Percentiles rank a stretch among this genome's conserved stretches.
Evolutionary conservation across 768 basidiomycete genomes (phyloP).

Genomic region (Hemileccinum rubropunctum): DNA sequence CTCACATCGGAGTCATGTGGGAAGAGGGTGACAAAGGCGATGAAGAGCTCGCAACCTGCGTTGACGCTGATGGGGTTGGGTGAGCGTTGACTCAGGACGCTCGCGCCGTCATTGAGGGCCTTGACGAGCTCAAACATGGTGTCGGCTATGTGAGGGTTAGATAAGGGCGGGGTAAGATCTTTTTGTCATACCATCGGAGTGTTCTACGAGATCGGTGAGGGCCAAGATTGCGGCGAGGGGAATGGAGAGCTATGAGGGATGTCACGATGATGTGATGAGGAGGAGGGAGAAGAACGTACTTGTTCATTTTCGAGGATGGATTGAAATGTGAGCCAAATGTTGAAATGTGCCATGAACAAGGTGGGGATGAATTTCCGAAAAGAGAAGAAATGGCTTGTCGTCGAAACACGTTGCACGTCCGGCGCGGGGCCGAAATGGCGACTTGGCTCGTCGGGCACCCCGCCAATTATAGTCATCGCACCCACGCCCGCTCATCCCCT

Average conservation of each 20-base stretch:
- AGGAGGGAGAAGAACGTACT: constrained; percentile 40
- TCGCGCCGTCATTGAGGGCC: constrained; percentile 75
- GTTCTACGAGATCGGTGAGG: constrained; percentile 76
- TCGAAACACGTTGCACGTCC: constrained; percentile 78
- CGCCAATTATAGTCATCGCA: constrained; percentile 47
- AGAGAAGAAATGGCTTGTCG: constrained; percentile 44
- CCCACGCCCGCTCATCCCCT: constrained; percentile 36
- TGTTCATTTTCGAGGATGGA: constrained; percentile 61
- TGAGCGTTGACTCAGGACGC: constrained; percentile 55
- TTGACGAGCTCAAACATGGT: constrained; percentile 93
- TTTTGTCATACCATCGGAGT: constrained; percentile 82
- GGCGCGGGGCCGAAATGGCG: constrained; percentile 58
- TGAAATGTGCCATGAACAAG: constrained; percentile 32
- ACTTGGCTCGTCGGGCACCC: constrained; percentile 48
- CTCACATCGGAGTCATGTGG: constrained; percentile 80
- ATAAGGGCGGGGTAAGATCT: too few species aligned
- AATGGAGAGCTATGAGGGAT: constrained; percentile 58
- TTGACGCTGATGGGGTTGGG: constrained; percentile 81
- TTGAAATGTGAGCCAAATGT: constrained; percentile 54
- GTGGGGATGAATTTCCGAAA: constrained; percentile 14
- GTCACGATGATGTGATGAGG: background rate
- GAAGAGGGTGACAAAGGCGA: constrained; percentile 82
- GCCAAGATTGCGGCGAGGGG: constrained; percentile 89
- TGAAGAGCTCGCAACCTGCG: constrained; percentile 90
- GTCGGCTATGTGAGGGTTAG: constrained; percentile 51